Evolutionary conservation across 306 rosid genomes (phyloP).

Genomic region (Rosa rugosa): DNA sequence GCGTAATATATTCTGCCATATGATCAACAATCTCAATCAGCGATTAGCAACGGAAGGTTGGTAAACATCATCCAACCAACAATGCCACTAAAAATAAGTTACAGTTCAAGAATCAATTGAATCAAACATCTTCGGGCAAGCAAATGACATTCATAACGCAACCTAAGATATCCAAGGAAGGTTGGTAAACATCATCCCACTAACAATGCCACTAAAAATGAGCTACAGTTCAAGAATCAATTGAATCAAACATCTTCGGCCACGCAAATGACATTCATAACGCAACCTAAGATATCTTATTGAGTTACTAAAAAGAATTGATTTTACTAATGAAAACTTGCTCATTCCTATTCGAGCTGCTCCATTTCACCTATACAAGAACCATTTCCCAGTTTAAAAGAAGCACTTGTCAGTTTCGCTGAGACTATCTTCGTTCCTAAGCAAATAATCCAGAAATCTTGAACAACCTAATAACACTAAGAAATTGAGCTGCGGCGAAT

Average conservation of each 20-base stretch:
- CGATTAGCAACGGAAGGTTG: not conserved
- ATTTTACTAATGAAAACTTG: not conserved
- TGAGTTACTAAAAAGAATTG: not conserved
- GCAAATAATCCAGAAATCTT: not conserved
- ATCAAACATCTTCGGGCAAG: not conserved
- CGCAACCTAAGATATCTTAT: conserved; percentile 1
- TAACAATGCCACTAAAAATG: not conserved
- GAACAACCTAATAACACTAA: not conserved
- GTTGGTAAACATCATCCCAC: not conserved
- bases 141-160: not conserved
- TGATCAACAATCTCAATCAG: conserved; percentile 20
- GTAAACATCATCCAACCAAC: not conserved
- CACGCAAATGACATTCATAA: not conserved
- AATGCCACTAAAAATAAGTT: not conserved
- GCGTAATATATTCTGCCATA: conserved; percentile 78
- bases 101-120: not conserved
- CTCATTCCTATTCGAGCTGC: not conserved
- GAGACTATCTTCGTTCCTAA: not conserved
- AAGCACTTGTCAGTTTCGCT: not conserved
- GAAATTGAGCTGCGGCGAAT: not conserved
- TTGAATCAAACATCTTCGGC: not conserved
- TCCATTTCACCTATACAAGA: not conserved
- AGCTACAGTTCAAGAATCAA: not conserved
- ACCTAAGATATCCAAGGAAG: not conserved
- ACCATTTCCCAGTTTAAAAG: not conserved